Percentiles rank a stretch among this genome's conserved stretches.
phyloP scores from a whole-genome alignment of 2,329 filamentous ascomycete genomes.

The Didymella exigua region DNA sequence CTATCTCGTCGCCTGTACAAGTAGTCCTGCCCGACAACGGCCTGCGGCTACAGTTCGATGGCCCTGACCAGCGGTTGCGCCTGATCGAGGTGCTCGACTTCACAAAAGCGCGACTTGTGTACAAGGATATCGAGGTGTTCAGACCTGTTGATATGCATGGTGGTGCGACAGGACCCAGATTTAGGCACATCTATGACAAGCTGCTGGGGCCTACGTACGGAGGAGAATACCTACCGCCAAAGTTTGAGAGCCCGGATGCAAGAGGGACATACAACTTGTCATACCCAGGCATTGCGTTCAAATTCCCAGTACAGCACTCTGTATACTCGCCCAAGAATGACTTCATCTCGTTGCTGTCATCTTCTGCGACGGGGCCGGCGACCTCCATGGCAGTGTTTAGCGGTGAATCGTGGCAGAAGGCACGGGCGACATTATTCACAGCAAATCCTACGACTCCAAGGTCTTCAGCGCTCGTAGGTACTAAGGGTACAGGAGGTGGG shows the following conservation, averaged over 20 bases:
- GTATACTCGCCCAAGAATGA: conserved; percentile 78
- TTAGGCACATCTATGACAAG: conserved; percentile 88
- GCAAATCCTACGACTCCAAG: conserved; percentile 75
- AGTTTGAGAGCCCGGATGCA: conserved; percentile 56
- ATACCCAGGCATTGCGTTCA: conserved; percentile 93
- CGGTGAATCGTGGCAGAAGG: conserved; percentile 88
- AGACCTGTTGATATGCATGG: conserved; percentile 58
- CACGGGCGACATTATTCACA: conserved; percentile 76
- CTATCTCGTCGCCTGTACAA: conserved; percentile 75
- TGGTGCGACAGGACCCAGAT: conserved; percentile 67
- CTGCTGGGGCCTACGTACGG: conserved; percentile 93
- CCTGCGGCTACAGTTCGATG: conserved; percentile 88
- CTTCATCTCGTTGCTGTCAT: conserved; percentile 84
- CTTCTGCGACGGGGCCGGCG: conserved; percentile 75
- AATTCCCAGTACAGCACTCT: conserved; percentile 76
- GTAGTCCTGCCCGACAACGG: conserved; percentile 83
- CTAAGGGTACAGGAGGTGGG: conserved; percentile 76
- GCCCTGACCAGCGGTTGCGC: conserved; percentile 86
- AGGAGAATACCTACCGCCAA: conserved; percentile 82
- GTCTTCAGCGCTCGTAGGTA: conserved; percentile 66
- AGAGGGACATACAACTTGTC: conserved; percentile 86
- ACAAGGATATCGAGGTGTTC: conserved; percentile 80
- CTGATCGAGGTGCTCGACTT: conserved; percentile 93
- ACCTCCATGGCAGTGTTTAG: conserved; percentile 89
- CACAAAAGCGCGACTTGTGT: conserved; percentile 79